phyloP scores from a whole-genome alignment of 352 stramenopile species.

The Globisporangium orthogonon region DNA sequence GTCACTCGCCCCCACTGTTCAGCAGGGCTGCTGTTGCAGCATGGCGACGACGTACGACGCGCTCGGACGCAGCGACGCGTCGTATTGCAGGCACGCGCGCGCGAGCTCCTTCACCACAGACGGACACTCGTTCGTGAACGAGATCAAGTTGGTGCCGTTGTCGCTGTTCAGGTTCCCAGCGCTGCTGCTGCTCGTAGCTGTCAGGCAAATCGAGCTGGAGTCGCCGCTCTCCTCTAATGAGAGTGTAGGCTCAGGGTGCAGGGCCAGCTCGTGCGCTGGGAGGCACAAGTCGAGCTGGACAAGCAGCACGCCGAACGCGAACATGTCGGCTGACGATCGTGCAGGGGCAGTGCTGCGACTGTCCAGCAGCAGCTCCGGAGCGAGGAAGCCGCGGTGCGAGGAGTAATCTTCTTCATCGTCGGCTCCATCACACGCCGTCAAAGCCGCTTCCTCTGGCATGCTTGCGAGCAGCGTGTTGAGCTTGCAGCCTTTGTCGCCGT shows the following conservation, averaged over 20 bases:
- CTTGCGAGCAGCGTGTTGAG: slow-evolving; percentile 71
- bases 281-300: slow-evolving; percentile 50
- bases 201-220: slow-evolving; percentile 18
- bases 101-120: slow-evolving; percentile 49
- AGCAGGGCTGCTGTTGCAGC: slow-evolving; percentile 35
- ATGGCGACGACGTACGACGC: slow-evolving; percentile 73
- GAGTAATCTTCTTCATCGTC: not conserved
- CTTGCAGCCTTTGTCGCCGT: slow-evolving; percentile 69
- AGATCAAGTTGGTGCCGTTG: slow-evolving; percentile 23
- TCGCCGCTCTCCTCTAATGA: slow-evolving; percentile 21
- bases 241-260: slow-evolving; percentile 26
- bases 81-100: slow-evolving; percentile 55
- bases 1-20: not conserved
- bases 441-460: slow-evolving; percentile 24
- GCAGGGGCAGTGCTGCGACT: slow-evolving; percentile 12
- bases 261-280: slow-evolving; percentile 59
- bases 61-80: slow-evolving; percentile 62
- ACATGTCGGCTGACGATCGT: slow-evolving; percentile 59
- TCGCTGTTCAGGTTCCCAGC: slow-evolving; percentile 17
- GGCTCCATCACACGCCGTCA: not conserved
- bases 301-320: slow-evolving; percentile 64
- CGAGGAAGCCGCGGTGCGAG: slow-evolving; percentile 32
- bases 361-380: slow-evolving; percentile 52
- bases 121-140: slow-evolving; percentile 64
- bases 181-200: slow-evolving; percentile 17